Evolutionary conservation across 352 stramenopile species (phyloP), one percentile per base, ranked within the genome.

Genomic region (Phytophthora niederhauseri): DNA sequence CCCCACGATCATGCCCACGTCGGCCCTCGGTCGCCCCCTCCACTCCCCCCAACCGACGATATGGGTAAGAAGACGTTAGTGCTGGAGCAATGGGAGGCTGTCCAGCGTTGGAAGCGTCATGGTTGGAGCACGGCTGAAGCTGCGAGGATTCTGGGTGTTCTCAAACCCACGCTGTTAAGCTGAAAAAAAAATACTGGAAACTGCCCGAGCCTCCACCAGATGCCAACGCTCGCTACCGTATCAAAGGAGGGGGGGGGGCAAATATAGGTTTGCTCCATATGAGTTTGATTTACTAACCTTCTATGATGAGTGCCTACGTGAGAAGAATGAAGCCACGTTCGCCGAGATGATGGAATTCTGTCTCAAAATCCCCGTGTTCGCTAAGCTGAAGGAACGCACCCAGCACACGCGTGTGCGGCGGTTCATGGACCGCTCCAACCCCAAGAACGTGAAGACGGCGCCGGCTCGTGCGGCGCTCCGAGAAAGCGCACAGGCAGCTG

Each of bases 1-100:
- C 17, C 11, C 34, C 11, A 41, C 34, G 34, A 41, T 41, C 34
- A 41, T 57, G 20, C 56, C 68, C 2, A 34, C 30, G 30, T 70
- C 8, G 2, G 50, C 55, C 4, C 30, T 45, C n/a, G 28, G 41
- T 24, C 45, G 38, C 15, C 6, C 36, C 12, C 11, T 4, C 34
- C 2, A 0, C 31, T 12, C 34, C 4, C 0, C 28, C 6, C 28
- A 31, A 31, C 6, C 28, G 28, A 31, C 28, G 28, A 31, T 12
- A 43, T 17, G 36, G 36, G 36, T 6, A 17, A 6, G 12, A 43
- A 43, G 15, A 17, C 12, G 4, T 6, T 6, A n/a, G 12, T 43
- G 4, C 6, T n/a, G 36, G 36, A 43, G 4, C 36, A 43, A 43
- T 43, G 11, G 11, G 12, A 14, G 12, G 36, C 6, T 14, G 36